Conservation (phyloP, 768 basidiomycete genomes). For the Pleurotus tuoliensis region DNA sequence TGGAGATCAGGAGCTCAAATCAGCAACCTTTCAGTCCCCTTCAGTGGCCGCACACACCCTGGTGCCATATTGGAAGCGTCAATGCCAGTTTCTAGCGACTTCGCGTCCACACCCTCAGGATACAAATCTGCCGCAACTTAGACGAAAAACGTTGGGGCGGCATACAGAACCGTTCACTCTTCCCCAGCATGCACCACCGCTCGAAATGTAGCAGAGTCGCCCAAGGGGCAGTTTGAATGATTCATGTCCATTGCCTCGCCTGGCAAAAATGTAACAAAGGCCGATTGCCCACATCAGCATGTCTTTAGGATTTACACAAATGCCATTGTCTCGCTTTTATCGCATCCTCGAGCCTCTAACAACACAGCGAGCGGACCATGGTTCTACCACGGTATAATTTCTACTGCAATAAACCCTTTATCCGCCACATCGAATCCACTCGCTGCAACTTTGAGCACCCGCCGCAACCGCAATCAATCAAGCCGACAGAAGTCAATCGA, state of each 20-base stretch:
- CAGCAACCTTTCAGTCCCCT: too few relatives aligned
- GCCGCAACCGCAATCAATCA: not conserved
- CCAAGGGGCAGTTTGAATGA: not conserved
- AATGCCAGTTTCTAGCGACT: too few relatives aligned
- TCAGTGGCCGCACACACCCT: too few relatives aligned
- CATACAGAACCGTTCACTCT: too few relatives aligned
- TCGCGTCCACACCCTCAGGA: too few relatives aligned
- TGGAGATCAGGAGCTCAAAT: too few relatives aligned
- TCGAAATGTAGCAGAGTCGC: not conserved
- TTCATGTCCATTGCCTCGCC: not conserved
- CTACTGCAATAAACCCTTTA: not conserved
- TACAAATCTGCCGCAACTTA: too few relatives aligned
- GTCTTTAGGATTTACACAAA: not conserved
- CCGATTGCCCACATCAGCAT: not conserved
- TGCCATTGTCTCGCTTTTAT: not conserved
- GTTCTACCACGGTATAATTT: too few relatives aligned
- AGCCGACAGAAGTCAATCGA: not conserved
- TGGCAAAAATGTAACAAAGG: not conserved
- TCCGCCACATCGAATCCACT: constrained; percentile 3
- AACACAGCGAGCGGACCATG: not conserved
- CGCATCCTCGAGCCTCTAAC: not conserved
- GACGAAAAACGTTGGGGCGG: too few relatives aligned
- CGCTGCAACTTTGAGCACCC: not conserved
- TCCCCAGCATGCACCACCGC: too few relatives aligned
- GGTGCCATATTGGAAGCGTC: too few relatives aligned